A percentile compares a stretch with the other conserved stretches of the same genome.
Evolutionary conservation across 2,329 filamentous ascomycete species (phyloP).

Genomic region (Ascochyta pisi): DNA sequence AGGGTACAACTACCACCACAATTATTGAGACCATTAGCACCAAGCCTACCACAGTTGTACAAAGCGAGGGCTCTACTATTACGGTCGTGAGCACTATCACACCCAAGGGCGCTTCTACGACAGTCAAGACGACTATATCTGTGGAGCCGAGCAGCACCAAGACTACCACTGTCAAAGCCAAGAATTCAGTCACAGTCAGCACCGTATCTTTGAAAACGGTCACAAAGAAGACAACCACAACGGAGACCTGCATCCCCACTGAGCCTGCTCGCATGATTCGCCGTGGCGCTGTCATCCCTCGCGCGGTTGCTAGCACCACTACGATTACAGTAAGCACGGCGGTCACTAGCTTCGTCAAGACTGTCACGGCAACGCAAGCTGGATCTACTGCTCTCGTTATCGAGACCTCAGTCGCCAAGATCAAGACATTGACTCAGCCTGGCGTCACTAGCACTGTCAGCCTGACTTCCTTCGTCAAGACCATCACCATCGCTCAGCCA

Average conservation of each 20-base stretch:
- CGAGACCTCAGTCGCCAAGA: slow-evolving; percentile 15
- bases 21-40: slow-evolving; percentile 30
- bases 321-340: slow-evolving; percentile 36
- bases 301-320: slow-evolving; percentile 21
- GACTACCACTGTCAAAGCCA: slow-evolving; percentile 30
- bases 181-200: slow-evolving; percentile 26
- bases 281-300: slow-evolving; percentile 24
- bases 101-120: slow-evolving; percentile 22
- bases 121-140: slow-evolving; percentile 19
- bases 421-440: slow-evolving; percentile 18
- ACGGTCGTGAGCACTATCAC: slow-evolving; percentile 23
- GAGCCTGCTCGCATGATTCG: slow-evolving; percentile 20
- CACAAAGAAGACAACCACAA: slow-evolving; percentile 40
- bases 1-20: slow-evolving; percentile 28
- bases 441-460: slow-evolving; percentile 27
- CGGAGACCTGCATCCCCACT: slow-evolving; percentile 36
- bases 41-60: slow-evolving; percentile 37
- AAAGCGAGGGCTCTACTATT: slow-evolving; percentile 23
- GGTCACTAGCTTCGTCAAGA: slow-evolving; percentile 32
- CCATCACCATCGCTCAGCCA: slow-evolving; percentile 31
- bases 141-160: slow-evolving; percentile 29
- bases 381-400: slow-evolving; percentile 26
- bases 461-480: slow-evolving; percentile 29
- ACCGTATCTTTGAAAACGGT: slow-evolving; percentile 33
- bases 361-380: slow-evolving; percentile 16